These are phyloP conservation scores for Pharus latifolius DNA, from an alignment of 176 grass and related monocot species.

Conservation along the genomic window DNA sequence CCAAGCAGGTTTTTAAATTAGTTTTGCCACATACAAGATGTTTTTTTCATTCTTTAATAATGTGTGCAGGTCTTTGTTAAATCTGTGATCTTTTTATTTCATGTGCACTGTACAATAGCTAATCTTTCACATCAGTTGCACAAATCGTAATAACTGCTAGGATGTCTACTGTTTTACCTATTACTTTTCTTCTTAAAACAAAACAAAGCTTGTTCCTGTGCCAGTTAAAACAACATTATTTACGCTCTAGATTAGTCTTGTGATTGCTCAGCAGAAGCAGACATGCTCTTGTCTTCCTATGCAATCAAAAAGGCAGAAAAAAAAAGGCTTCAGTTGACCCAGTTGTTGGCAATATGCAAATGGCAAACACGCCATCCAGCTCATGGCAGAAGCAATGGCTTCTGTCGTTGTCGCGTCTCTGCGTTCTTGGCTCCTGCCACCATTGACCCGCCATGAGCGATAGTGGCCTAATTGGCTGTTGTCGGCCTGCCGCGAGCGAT, in stretches of 20 bases:
- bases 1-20: neutral
- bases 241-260: neutral
- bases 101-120: neutral
- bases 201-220: neutral
- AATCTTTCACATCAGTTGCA: neutral
- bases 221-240: neutral
- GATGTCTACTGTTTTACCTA: neutral
- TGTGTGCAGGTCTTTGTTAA: neutral
- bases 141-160: no score
- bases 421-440: neutral
- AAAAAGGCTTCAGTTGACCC: neutral
- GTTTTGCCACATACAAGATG: no score
- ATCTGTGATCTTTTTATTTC: neutral
- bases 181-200: neutral
- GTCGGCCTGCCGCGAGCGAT: no score
- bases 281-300: neutral
- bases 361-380: neutral
- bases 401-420: neutral
- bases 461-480: no score
- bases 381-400: neutral
- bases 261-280: neutral
- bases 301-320: neutral
- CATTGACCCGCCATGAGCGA: slow-evolving; percentile 18
- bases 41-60: neutral
- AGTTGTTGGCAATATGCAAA: neutral